Base-by-base conservation (phyloP, 1,284 basidiomycete species). In the Coniophora puteana region DNA sequence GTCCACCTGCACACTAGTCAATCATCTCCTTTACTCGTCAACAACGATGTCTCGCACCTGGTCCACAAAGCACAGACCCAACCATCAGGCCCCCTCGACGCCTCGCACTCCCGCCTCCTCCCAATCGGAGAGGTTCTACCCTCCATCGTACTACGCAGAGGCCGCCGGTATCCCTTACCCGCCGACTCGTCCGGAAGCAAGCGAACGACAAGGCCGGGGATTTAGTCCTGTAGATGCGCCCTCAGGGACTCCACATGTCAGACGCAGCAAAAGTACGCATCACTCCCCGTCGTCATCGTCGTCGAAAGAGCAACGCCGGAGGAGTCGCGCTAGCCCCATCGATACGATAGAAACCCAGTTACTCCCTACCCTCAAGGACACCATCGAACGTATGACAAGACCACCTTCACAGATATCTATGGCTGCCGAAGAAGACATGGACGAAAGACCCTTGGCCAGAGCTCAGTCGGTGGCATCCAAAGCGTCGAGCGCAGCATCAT, bases 351-450 rank as follows among this genome's bases (percentile, higher is more conserved):
- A 87, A 49, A 65, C 74, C 0, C 74, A 81, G 22, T 65, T 86
- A 10, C 57, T 87, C 20, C 83, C 83, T 8, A 80, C 82, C 17
- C 63, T 86, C 25, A 68, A 74, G 25, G 83, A 86, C 45, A 87
- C 83, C 0, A 72, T 86, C 26, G 73, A 80, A 49, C 72, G 74
- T 32, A 87, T 86, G 83, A 87, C 83, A 4, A 63, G 68, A 36
- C 61, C 68, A 12, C 71, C 74, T 10, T 66, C 66, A 17, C 55
- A 59, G 34, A 38, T 52, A 22, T n/a, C n/a, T n/a, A n/a, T n/a
- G n/a, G n/a, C n/a, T n/a, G n/a, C n/a, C n/a, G n/a, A n/a, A n/a
- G n/a, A n/a, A n/a, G n/a, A n/a, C n/a, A n/a, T 45, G 40, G 3
- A 39, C 16, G 17, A 50, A 8, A 24, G 44, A 26, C 17, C 53